Evolutionary conservation across 163 green algal species (phyloP), one percentile per base, ranked within the genome.

Genomic region (Volvox carteri): DNA sequence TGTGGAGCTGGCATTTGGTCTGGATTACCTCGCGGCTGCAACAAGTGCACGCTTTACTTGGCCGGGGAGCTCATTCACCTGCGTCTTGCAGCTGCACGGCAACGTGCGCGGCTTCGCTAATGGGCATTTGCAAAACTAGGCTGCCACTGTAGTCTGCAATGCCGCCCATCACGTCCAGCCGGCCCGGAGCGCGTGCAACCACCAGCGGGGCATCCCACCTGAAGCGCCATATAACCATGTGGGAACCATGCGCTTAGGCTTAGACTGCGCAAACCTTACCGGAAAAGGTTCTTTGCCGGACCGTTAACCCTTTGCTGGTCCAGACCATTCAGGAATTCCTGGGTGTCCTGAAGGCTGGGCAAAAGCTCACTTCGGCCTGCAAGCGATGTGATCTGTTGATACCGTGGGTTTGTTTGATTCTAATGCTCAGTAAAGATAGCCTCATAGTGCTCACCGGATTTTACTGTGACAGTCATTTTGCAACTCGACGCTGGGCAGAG

Each of bases 121-220:
- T 95, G 8, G 98, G 96, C 94, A 98, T 95, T 94, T 99, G 96
- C 83, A 97, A 92, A 54, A 97, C 96, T 58, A 97, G 90, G 33
- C 85, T 91, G 44, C 96, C 96, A 46, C 81, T 93, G 90, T 96
- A 96, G 83, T 96, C 94, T 12, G 93, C 96, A 25, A 99, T 99
- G 88, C 98, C 98, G 12, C 98, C 98, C 97, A 99, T 98, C 35
- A 99, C 97, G 84, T 99, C 98, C 84, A 99, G 90, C 1, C 98
- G 90, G 1, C 98, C 98, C 0, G 98, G 98, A 0, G 98, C 98
- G 5, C 98, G 86, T 0, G 95, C 93, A 37, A 99, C 94, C 0
- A 93, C 58, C 16, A 99, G 41, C n/a, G 41, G 72, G 0, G 39
- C 70, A 35, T 42, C 41, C 84, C 84, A 89, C 18, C 84, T 89